Conservation (phyloP, 345 rosid genomes). For the Rhizophora mangle region DNA sequence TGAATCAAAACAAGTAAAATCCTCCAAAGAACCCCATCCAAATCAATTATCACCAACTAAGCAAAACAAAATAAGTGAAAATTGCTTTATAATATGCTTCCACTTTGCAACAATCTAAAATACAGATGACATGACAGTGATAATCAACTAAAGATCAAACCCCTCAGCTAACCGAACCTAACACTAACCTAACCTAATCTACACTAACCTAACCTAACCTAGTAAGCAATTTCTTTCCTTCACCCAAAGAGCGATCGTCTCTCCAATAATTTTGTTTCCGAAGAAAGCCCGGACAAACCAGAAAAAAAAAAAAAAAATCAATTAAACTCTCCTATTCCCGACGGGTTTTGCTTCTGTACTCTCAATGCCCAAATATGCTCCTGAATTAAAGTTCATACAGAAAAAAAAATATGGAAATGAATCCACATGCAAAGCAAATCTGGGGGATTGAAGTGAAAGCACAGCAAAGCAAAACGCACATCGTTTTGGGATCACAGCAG, state of each 20-base stretch:
- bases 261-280: not conserved
- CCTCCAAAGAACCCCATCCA: not conserved
- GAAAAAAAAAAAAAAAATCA: not conserved
- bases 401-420: not conserved
- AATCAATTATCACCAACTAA: not conserved
- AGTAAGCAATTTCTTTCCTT: not conserved
- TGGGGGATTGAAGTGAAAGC: too few relatives aligned
- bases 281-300: not conserved
- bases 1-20: too few relatives aligned
- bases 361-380: slow-evolving; percentile 3
- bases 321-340: not conserved
- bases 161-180: not conserved
- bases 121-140: not conserved
- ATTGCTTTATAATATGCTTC: too few relatives aligned
- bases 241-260: not conserved
- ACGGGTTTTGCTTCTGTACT: not conserved
- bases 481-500: slow-evolving; percentile 10
- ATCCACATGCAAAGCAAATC: slow-evolving; percentile 3
- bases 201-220: not conserved
- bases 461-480: not conserved
- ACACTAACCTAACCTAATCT: not conserved
- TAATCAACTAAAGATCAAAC: not conserved
- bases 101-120: not conserved
- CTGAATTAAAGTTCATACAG: not conserved
- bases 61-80: not conserved